Evolutionary conservation across 2,329 filamentous ascomycete species (phyloP).

Genomic region (Hymenoscyphus repandus): DNA sequence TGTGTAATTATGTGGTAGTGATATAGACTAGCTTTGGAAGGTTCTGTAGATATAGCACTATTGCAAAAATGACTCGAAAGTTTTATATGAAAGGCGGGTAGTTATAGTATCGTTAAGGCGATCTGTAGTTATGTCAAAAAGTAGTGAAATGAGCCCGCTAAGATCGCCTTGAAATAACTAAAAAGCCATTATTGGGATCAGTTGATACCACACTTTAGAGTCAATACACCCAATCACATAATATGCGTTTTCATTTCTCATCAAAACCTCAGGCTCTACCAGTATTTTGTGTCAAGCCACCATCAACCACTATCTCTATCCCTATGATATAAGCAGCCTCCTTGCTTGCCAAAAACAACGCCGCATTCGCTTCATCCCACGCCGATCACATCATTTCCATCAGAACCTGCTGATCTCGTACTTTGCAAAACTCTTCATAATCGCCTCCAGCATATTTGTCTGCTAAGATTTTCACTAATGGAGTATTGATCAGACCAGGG

Average conservation of each 20-base stretch:
- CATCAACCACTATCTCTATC: slow-evolving; percentile 46
- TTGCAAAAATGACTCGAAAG: too few species aligned
- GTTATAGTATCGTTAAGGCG: too few species aligned
- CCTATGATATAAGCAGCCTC: slow-evolving; percentile 56
- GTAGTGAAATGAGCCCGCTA: too few species aligned
- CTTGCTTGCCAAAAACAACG: slow-evolving; percentile 49
- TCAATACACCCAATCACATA: too few species aligned
- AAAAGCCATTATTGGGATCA: too few species aligned
- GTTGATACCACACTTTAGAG: too few species aligned
- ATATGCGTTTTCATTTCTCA: background rate
- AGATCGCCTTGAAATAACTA: too few species aligned
- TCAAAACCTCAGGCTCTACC: slow-evolving; percentile 19
- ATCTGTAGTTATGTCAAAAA: too few species aligned
- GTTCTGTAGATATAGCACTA: too few species aligned
- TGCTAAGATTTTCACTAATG: slow-evolving; percentile 41
- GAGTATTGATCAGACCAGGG: slow-evolving; percentile 52
- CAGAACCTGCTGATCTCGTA: slow-evolving; percentile 51
- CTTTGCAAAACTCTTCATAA: slow-evolving; percentile 44
- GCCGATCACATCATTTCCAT: slow-evolving; percentile 55
- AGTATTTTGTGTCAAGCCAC: slow-evolving; percentile 39
- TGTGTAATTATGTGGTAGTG: too few species aligned
- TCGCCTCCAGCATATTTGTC: slow-evolving; percentile 39
- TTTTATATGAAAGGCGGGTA: too few species aligned
- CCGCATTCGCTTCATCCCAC: slow-evolving; percentile 54
- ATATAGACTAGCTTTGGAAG: too few species aligned